Percentiles rank a stretch among this genome's conserved stretches.
Evolutionary conservation across 352 stramenopile species (phyloP).

Genomic region (Globisporangium ultimum): DNA sequence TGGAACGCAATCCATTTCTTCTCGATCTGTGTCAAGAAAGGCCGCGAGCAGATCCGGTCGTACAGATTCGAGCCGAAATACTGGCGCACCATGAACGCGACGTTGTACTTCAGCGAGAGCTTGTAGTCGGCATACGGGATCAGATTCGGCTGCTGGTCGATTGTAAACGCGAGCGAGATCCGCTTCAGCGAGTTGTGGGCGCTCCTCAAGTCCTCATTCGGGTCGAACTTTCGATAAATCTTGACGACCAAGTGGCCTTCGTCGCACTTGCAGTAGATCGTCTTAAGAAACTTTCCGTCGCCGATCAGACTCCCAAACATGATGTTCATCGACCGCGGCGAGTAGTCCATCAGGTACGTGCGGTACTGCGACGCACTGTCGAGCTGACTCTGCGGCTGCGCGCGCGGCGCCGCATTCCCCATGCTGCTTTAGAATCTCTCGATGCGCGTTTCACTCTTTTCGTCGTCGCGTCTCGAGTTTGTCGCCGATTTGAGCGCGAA

Average conservation of each 20-base stretch:
- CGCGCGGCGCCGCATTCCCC: conserved; percentile 81
- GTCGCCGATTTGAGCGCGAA: neutral
- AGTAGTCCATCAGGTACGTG: conserved; percentile 88
- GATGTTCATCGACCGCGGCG: conserved; percentile 78
- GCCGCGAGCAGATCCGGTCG: conserved; percentile 94
- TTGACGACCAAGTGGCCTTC: conserved; percentile 85
- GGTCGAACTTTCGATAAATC: conserved; percentile 86
- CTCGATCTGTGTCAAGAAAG: conserved; percentile 94
- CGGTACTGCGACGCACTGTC: conserved; percentile 86
- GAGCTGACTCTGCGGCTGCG: conserved; percentile 68
- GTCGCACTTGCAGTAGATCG: conserved; percentile 84
- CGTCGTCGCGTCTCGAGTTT: neutral
- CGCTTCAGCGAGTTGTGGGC: conserved; percentile 54
- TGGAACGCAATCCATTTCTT: conserved; percentile 98
- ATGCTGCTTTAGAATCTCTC: conserved; percentile 22
- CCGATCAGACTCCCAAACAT: conserved; percentile 84
- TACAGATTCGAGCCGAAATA: conserved; percentile 96
- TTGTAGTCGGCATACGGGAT: conserved; percentile 82
- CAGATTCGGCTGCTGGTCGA: conserved; percentile 78
- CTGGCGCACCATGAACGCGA: conserved; percentile 94
- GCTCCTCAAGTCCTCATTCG: conserved; percentile 56
- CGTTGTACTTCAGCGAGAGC: conserved; percentile 74
- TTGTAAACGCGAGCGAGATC: conserved; percentile 49
- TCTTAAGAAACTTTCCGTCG: conserved; percentile 90
- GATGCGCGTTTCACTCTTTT: no score